A percentile compares a stretch with the other conserved stretches of the same genome.
phyloP scores from a whole-genome alignment of 2,329 filamentous ascomycete species.

The Aspergillus ibericus region DNA sequence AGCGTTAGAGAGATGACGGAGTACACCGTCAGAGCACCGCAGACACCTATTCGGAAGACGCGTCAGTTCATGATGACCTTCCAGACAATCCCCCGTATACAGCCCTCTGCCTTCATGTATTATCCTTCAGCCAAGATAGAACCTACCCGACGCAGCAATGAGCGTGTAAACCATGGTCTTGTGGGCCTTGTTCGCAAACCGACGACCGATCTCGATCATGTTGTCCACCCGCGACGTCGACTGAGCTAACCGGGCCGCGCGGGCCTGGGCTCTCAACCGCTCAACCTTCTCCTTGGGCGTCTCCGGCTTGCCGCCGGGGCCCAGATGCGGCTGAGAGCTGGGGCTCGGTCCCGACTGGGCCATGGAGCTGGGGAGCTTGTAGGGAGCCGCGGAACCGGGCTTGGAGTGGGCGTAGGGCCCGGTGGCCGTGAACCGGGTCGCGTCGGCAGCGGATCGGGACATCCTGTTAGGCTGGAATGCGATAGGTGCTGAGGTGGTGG shows the following conservation, averaged over 20 bases:
- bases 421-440: slow-evolving; percentile 53
- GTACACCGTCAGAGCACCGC: slow-evolving; percentile 62
- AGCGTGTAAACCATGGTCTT: slow-evolving; percentile 60
- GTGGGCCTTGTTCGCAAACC: slow-evolving; percentile 62
- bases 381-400: slow-evolving; percentile 29
- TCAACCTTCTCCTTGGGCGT: slow-evolving; percentile 70
- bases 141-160: slow-evolving; percentile 61
- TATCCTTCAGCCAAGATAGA: background rate
- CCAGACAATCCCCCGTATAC: background rate
- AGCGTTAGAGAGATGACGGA: slow-evolving; percentile 66
- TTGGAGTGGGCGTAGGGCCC: slow-evolving; percentile 50
- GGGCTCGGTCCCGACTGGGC: slow-evolving; percentile 5
- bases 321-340: slow-evolving; percentile 13
- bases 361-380: slow-evolving; percentile 34
- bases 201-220: slow-evolving; percentile 53
- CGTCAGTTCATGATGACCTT: background rate
- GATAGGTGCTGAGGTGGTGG: background rate
- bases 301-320: slow-evolving; percentile 47
- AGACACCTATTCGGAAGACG: slow-evolving; percentile 49
- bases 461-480: slow-evolving; percentile 25
- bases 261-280: slow-evolving; percentile 66
- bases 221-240: slow-evolving; percentile 58
- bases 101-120: background rate
- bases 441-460: slow-evolving; percentile 51
- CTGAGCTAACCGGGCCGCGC: slow-evolving; percentile 63